These are phyloP conservation scores for Russula lepida DNA, from an alignment of 768 basidiomycete species.

Conservation along the genomic window DNA sequence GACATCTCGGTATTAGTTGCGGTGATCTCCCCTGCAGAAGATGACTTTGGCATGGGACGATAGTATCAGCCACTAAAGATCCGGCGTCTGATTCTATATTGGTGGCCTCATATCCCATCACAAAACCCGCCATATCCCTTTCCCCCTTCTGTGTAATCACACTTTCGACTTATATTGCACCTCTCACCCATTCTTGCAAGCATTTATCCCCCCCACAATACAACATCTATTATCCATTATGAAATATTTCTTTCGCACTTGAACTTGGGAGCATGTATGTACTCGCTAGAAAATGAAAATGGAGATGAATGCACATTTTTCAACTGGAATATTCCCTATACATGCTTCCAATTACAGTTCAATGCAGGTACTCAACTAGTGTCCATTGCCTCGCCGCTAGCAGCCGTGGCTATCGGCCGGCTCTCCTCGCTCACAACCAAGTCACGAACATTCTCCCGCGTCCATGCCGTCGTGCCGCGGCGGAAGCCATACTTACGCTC, in stretches of 20 bases:
- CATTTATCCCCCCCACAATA: background rate
- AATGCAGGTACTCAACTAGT: conserved; percentile 39
- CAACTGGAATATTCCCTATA: conserved; percentile 5
- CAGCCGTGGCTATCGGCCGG: conserved; percentile 31
- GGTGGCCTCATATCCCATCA: background rate
- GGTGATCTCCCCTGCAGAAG: conserved; percentile 44
- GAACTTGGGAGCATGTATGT: background rate
- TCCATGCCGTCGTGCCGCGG: conserved; percentile 84
- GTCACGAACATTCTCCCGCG: conserved; percentile 65
- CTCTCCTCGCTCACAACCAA: conserved; percentile 68
- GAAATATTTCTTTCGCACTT: conserved; percentile 4
- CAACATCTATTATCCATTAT: background rate
- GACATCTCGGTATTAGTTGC: conserved; percentile 64
- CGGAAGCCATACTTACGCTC: conserved; percentile 64
- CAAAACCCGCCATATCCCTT: background rate
- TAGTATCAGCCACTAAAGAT: background rate
- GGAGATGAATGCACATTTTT: conserved; percentile 7
- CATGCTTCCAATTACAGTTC: background rate
- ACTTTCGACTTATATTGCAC: background rate
- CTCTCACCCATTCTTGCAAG: background rate
- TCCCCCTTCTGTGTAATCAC: background rate
- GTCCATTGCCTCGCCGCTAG: conserved; percentile 70
- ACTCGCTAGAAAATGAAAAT: conserved; percentile 3
- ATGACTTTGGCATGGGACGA: background rate
- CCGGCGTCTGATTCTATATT: background rate